Conservation (phyloP, 1,139 yeast species). For the Debaryomyces nepalensis region DNA sequence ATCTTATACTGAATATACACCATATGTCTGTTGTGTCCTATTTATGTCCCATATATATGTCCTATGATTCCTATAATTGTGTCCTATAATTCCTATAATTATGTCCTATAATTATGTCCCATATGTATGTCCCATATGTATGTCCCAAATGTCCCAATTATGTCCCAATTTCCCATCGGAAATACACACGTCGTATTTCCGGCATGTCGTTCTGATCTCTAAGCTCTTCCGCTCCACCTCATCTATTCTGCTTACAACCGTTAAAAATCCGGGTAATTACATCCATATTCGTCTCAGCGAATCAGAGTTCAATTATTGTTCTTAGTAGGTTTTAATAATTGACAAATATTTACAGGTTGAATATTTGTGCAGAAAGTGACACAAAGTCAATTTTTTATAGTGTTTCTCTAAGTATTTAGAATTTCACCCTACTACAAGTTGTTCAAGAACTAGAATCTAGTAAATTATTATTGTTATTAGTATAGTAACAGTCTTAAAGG, state of each 20-base stretch:
- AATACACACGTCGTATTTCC: neutral
- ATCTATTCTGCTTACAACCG: neutral
- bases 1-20: neutral
- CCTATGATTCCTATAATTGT: no score
- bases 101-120: slow-evolving; percentile 1
- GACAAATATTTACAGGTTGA: slow-evolving; percentile 12
- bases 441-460: slow-evolving; percentile 5
- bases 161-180: no score
- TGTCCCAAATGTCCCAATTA: no score
- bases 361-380: slow-evolving; percentile 5
- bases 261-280: slow-evolving; percentile 16
- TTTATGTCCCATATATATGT: neutral
- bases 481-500: slow-evolving; percentile 11
- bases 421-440: slow-evolving; percentile 2
- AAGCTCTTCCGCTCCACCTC: slow-evolving; percentile 1
- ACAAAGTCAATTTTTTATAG: slow-evolving; percentile 11
- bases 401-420: slow-evolving; percentile 5
- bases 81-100: no score
- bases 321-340: slow-evolving; percentile 11
- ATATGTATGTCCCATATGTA: neutral
- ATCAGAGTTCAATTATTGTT: slow-evolving; percentile 37
- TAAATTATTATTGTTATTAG: slow-evolving; percentile 6
- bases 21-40: neutral
- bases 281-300: slow-evolving; percentile 27
- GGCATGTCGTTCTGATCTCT: neutral